These are phyloP conservation scores for Leccinum sublutescens DNA, from an alignment of 768 basidiomycete genomes.

Conservation along the genomic window DNA sequence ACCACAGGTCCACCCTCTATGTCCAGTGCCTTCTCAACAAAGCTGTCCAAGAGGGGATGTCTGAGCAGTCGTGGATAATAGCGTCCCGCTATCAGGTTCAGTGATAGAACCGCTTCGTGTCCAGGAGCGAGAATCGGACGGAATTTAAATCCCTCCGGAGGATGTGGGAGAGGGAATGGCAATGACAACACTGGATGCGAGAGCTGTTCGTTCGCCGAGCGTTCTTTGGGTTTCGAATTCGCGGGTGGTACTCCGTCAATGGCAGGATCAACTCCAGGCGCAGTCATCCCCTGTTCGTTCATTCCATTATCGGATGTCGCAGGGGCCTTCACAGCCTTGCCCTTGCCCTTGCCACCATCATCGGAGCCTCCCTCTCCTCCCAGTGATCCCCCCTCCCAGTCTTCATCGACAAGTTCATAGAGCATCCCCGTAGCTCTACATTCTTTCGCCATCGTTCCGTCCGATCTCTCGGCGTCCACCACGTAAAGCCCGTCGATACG, in stretches of 20 bases:
- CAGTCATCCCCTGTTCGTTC: conserved; percentile 2
- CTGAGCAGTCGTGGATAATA: conserved; percentile 74
- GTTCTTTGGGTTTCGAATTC: conserved; percentile 16
- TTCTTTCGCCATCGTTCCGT: conserved; percentile 48
- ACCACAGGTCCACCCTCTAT: conserved; percentile 37
- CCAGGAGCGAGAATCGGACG: conserved; percentile 61
- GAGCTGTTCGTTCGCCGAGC: conserved; percentile 30
- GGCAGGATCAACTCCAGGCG: conserved; percentile 20
- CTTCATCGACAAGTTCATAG: conserved; percentile 75
- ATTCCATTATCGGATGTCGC: conserved; percentile 6
- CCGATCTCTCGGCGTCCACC: conserved; percentile 47
- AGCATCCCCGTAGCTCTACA: conserved; percentile 70
- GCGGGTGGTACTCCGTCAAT: conserved; percentile 11
- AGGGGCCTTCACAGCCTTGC: conserved; percentile 31
- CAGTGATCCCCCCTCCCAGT: conserved; percentile 51
- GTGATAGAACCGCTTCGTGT: conserved; percentile 62
- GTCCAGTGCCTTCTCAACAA: conserved; percentile 40
- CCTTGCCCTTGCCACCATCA: conserved; percentile 29
- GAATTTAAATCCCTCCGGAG: conserved; percentile 71
- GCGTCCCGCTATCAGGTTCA: conserved; percentile 71
- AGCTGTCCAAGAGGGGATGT: conserved; percentile 56
- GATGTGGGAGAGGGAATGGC: conserved; percentile 49
- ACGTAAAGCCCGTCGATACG: conserved; percentile 62
- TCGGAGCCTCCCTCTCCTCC: conserved; percentile 14
- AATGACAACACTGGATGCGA: conserved; percentile 36